Evolutionary conservation across 306 rosid species (phyloP).

Genomic region (Prosopis cineraria): DNA sequence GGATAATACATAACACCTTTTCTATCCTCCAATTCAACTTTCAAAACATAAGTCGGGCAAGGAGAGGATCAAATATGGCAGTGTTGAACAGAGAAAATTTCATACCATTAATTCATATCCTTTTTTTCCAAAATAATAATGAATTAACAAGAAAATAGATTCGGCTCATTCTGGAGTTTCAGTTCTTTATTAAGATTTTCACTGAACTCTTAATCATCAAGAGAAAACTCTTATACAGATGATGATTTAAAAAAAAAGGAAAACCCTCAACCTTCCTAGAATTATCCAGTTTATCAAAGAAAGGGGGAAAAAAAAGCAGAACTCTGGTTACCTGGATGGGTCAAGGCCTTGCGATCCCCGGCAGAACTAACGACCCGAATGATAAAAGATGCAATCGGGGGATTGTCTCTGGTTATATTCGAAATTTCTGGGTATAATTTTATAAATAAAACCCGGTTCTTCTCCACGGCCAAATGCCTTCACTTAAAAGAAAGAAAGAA

Average conservation of each 20-base stretch:
- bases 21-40: neutral
- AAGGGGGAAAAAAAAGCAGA: neutral
- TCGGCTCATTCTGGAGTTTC: neutral
- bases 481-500: slow-evolving; percentile 29
- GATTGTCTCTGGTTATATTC: slow-evolving; percentile 77
- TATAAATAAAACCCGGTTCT: slow-evolving; percentile 73
- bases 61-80: neutral
- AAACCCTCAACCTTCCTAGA: neutral
- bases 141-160: neutral
- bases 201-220: neutral
- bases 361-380: slow-evolving; percentile 72
- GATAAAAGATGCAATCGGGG: slow-evolving; percentile 91
- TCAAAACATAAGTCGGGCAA: neutral
- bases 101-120: neutral
- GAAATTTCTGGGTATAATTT: slow-evolving; percentile 88
- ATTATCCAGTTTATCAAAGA: neutral
- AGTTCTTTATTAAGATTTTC: neutral
- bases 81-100: slow-evolving; percentile 11
- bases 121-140: neutral
- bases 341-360: slow-evolving; percentile 75
- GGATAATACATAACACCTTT: neutral
- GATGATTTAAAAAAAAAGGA: neutral
- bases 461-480: slow-evolving; percentile 96
- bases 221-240: neutral
- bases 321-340: slow-evolving; percentile 74